phyloP scores from a whole-genome alignment of 2,329 filamentous ascomycete species.

The Zymoseptoria tritici region DNA sequence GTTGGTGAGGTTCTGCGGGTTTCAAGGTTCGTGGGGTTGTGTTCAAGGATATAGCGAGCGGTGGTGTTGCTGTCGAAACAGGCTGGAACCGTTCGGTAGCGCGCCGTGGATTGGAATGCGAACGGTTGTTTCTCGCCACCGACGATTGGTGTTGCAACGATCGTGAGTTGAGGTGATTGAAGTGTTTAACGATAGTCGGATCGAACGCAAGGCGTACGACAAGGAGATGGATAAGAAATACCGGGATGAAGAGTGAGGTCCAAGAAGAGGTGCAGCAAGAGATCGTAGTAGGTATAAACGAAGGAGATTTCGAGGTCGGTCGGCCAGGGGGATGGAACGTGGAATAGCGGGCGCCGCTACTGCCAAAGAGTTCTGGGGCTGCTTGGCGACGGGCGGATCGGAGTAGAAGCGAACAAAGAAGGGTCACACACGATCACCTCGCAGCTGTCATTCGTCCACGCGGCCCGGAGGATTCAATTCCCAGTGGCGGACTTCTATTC shows the following conservation, averaged over 20 bases:
- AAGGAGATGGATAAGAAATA: background rate
- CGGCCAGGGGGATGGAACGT: background rate
- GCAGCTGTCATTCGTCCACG: background rate
- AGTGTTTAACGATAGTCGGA: background rate
- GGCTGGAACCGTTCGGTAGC: background rate
- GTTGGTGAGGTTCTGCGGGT: conserved; percentile 1
- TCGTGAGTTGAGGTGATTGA: background rate
- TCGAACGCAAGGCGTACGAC: background rate
- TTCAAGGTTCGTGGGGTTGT: background rate
- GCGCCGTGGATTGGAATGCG: background rate
- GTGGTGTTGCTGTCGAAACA: background rate
- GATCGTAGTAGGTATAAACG: background rate
- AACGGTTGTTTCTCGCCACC: background rate
- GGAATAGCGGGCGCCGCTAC: background rate
- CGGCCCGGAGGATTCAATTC: background rate
- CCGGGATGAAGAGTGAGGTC: background rate
- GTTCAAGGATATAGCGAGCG: background rate
- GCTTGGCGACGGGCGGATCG: background rate
- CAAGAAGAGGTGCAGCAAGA: background rate
- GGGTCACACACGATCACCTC: background rate
- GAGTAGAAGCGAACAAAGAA: background rate
- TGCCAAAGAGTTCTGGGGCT: background rate
- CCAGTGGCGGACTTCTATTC: background rate
- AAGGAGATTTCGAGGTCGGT: background rate
- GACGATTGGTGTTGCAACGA: background rate